Evolutionary conservation across 805 yeast species (phyloP).

Genomic region (Naumovozyma baii): DNA sequence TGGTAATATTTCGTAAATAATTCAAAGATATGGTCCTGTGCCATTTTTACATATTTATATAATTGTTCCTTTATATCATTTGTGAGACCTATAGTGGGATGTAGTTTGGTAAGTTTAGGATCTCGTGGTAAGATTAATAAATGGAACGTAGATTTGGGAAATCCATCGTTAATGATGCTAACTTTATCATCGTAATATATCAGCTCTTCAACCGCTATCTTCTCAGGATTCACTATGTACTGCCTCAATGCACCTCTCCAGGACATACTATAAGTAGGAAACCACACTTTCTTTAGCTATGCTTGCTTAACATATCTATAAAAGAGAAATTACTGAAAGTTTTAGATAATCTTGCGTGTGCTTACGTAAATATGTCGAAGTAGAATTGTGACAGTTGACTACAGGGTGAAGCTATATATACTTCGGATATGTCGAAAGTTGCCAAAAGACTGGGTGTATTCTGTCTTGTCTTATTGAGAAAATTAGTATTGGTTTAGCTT

Average conservation of each 20-base stretch:
- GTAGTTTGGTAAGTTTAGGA: conserved; percentile 31
- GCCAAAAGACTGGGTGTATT: too few species aligned
- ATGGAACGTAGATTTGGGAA: conserved; percentile 56
- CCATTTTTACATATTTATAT: conserved; percentile 27
- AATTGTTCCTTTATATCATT: conserved; percentile 31
- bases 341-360: too few species aligned
- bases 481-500: too few species aligned
- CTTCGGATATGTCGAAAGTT: too few species aligned
- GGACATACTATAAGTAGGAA: too few species aligned
- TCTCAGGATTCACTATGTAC: conserved; percentile 42
- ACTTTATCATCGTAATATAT: conserved; percentile 42
- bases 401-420: too few species aligned
- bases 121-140: conserved; percentile 51
- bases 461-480: too few species aligned
- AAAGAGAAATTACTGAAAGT: too few species aligned
- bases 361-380: too few species aligned
- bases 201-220: conserved; percentile 29
- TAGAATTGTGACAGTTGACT: too few species aligned
- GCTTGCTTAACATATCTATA: too few species aligned
- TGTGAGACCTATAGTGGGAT: conserved; percentile 42
- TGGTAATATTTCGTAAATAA: conserved; percentile 10
- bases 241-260: conserved; percentile 39
- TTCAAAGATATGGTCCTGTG: conserved; percentile 26
- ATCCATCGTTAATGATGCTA: conserved; percentile 49
- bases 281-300: too few species aligned